Evolutionary conservation across 345 rosid genomes (phyloP).

Genomic region (Populus deltoides): DNA sequence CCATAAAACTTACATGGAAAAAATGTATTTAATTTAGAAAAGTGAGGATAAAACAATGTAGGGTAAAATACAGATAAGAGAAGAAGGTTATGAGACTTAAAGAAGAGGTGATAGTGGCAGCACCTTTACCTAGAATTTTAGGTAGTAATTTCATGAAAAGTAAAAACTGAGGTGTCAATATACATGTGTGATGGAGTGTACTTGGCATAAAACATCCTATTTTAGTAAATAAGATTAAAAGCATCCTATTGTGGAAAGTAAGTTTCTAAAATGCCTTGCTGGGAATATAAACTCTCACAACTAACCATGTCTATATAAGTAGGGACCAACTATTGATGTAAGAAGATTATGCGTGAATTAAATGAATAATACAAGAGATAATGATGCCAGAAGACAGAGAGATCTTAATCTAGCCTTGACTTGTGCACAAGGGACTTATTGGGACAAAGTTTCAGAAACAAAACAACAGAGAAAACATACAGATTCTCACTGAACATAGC

Average conservation of each 20-base stretch:
- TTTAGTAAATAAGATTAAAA: neutral
- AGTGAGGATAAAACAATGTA: neutral
- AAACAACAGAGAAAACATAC: conserved; percentile 44
- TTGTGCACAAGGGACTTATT: neutral
- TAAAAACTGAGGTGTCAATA: neutral
- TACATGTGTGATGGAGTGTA: neutral
- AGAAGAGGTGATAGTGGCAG: neutral
- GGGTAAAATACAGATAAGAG: neutral
- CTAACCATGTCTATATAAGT: neutral
- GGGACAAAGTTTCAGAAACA: neutral
- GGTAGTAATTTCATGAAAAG: neutral
- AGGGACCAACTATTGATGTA: neutral
- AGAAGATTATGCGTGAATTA: neutral
- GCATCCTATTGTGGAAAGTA: neutral
- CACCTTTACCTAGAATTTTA: neutral
- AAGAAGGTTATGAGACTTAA: neutral
- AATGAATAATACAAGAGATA: neutral
- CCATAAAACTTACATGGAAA: too few species aligned
- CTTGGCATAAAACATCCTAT: neutral
- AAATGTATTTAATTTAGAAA: neutral
- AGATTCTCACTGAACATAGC: conserved; percentile 62
- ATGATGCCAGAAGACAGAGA: neutral
- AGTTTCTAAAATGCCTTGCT: neutral
- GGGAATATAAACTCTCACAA: neutral
- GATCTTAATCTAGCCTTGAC: neutral